These are phyloP conservation scores for Papiliotrema laurentii DNA, from an alignment of 1,284 basidiomycete species.

Conservation along the genomic window DNA sequence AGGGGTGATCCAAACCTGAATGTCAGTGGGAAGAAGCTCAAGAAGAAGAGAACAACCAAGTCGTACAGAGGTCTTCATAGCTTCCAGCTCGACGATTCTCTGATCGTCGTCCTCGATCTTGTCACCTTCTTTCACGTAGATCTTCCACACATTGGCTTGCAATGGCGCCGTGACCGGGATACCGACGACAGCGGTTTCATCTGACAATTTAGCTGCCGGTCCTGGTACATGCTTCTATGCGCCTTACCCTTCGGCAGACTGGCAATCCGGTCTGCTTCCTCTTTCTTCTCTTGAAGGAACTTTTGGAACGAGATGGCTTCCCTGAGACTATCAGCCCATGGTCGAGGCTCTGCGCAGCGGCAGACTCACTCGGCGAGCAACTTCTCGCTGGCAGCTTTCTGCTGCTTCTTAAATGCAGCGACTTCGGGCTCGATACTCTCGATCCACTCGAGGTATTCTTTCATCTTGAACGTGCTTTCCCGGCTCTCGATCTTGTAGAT, in stretches of 20 bases:
- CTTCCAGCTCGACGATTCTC: neutral
- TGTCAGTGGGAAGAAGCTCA: too few relatives aligned
- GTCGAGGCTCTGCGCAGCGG: too few relatives aligned
- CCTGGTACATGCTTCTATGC: conserved; percentile 50
- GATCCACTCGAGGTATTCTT: conserved; percentile 13
- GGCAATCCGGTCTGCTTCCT: conserved; percentile 34
- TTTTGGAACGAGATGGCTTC: too few relatives aligned
- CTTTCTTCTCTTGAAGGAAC: neutral
- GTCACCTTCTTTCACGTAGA: neutral
- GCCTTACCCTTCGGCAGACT: conserved; percentile 59
- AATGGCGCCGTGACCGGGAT: neutral
- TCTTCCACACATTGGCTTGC: neutral
- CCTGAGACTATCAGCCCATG: too few relatives aligned
- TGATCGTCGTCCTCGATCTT: neutral
- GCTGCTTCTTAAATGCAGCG: conserved; percentile 48
- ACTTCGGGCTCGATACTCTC: conserved; percentile 51
- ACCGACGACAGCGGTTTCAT: too few relatives aligned
- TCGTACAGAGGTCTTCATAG: too few relatives aligned
- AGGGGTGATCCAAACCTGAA: neutral
- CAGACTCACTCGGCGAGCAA: too few relatives aligned
- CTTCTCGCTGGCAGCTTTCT: conserved; percentile 25
- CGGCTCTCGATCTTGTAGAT: neutral
- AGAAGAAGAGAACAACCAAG: too few relatives aligned
- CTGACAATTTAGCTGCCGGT: conserved; percentile 53
- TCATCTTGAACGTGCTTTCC: neutral